Percentiles rank a stretch among this genome's conserved stretches.
Conservation (phyloP, 1,139 yeast genomes). For the Taphrina flavorubra region DNA sequence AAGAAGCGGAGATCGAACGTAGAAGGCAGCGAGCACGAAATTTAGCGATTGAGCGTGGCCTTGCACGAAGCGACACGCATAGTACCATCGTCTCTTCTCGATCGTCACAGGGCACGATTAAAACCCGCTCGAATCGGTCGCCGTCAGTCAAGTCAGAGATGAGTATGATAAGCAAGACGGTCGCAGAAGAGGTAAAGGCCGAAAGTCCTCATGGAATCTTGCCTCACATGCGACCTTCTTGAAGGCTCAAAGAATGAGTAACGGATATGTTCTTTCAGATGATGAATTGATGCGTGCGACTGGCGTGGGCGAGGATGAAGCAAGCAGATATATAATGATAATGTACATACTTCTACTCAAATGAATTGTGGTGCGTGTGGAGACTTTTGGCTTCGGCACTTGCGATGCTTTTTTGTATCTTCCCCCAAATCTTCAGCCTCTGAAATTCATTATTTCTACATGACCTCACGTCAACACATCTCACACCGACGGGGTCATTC, state of each 20-base stretch:
- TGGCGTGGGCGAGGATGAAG: constrained; percentile 10
- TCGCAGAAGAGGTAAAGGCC: background rate
- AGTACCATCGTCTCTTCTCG: background rate
- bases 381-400: background rate
- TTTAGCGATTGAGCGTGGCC: constrained; percentile 21
- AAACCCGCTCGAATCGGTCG: constrained; percentile 5
- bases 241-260: background rate
- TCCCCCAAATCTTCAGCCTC: background rate
- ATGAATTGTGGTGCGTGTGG: background rate
- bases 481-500: background rate
- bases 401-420: background rate
- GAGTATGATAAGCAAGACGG: constrained; percentile 1
- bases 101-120: background rate
- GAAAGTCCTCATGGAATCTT: background rate
- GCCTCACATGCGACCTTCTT: constrained; percentile 22
- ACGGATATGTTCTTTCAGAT: too few species aligned
- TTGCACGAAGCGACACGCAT: constrained; percentile 1
- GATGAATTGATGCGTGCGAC: background rate
- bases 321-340: background rate
- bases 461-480: constrained; percentile 5
- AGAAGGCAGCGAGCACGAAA: constrained; percentile 12
- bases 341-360: background rate
- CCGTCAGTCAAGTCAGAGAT: constrained; percentile 16
- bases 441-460: background rate
- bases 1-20: constrained; percentile 15